Percentiles rank a stretch among this genome's conserved stretches.
Evolutionary conservation across 2,329 filamentous ascomycete genomes (phyloP).

Genomic region (Phoma sp.): DNA sequence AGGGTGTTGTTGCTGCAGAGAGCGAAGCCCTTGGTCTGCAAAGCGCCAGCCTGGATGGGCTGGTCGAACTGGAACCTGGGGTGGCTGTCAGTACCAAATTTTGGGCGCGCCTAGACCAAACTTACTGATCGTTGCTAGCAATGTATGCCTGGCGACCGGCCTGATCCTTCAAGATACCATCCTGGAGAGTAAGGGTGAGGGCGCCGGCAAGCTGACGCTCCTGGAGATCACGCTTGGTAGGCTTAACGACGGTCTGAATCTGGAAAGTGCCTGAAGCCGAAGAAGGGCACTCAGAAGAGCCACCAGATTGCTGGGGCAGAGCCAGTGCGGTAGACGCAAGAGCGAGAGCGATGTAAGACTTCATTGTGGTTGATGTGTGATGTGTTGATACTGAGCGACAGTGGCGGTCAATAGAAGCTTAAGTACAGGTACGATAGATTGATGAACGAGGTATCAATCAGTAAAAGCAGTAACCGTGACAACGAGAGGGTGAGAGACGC

Average conservation of each 20-base stretch:
- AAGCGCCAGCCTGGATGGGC: constrained; percentile 66
- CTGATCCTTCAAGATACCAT: constrained; percentile 70
- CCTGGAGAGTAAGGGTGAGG: constrained; percentile 66
- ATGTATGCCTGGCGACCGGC: constrained; percentile 77
- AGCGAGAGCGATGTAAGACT: constrained; percentile 38
- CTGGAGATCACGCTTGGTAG: constrained; percentile 34
- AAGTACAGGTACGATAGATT: constrained; percentile 36
- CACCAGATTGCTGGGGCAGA: constrained; percentile 35
- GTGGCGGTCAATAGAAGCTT: constrained; percentile 12
- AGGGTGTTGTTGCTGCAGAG: constrained; percentile 71
- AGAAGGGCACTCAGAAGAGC: constrained; percentile 61
- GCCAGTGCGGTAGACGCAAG: constrained; percentile 39
- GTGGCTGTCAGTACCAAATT: constrained; percentile 7
- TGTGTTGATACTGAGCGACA: constrained; percentile 17
- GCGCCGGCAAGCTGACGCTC: constrained; percentile 45
- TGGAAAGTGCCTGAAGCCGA: constrained; percentile 63
- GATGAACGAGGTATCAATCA: constrained; percentile 49
- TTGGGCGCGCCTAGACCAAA: not conserved
- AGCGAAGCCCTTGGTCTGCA: constrained; percentile 76
- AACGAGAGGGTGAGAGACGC: constrained; percentile 35
- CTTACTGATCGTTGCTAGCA: constrained; percentile 73
- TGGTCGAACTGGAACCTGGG: constrained; percentile 50
- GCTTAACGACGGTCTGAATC: constrained; percentile 59
- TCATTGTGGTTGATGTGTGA: constrained; percentile 27
- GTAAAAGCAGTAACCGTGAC: constrained; percentile 31